These are phyloP conservation scores for Solanum peruvianum DNA, from an alignment of 257 asterid species.

Conservation along the genomic window DNA sequence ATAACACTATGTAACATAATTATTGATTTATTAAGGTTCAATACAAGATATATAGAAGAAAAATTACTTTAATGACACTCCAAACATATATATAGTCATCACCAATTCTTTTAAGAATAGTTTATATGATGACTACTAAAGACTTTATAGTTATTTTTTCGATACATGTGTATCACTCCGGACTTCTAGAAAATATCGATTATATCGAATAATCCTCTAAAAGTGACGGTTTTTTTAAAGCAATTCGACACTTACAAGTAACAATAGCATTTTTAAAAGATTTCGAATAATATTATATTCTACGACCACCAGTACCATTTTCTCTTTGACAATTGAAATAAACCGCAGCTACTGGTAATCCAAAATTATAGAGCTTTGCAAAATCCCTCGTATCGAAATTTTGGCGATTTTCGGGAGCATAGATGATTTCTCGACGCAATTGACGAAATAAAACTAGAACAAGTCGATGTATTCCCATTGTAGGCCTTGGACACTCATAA, in stretches of 20 bases:
- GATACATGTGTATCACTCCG: neutral
- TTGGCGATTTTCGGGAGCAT: constrained; percentile 54
- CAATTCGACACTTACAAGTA: neutral
- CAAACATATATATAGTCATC: neutral
- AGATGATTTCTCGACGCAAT: constrained; percentile 38
- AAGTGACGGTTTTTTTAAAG: neutral
- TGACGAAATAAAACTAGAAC: constrained; percentile 40
- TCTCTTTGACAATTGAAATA: constrained; percentile 47
- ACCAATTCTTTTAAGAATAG: neutral
- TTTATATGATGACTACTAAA: neutral
- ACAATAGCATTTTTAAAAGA: neutral
- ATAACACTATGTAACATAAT: neutral
- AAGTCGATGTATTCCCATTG: constrained; percentile 54
- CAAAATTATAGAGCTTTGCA: constrained; percentile 50
- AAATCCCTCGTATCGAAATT: constrained; percentile 42
- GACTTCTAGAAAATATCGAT: neutral
- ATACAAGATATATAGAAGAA: neutral
- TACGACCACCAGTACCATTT: constrained; percentile 32
- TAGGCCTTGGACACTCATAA: constrained; percentile 50
- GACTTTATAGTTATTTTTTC: neutral
- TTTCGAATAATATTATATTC: neutral
- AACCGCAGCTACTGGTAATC: constrained; percentile 42
- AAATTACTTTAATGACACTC: neutral
- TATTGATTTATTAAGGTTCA: neutral
- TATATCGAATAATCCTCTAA: neutral